Evolutionary conservation across 2,329 filamentous ascomycete genomes (phyloP).

Genomic region (Aspergillus felis): DNA sequence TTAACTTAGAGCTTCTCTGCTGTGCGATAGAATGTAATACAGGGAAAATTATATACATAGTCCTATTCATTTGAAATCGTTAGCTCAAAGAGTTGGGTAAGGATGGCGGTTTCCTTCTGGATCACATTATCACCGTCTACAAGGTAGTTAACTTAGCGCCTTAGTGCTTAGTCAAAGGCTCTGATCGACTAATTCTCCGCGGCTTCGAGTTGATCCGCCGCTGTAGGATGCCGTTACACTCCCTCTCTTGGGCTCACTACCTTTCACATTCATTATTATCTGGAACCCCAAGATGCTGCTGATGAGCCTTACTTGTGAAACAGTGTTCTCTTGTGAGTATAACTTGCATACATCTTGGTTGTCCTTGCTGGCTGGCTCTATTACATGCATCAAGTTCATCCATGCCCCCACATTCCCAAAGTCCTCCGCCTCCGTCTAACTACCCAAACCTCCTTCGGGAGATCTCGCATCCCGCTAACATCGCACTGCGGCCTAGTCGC

Average conservation of each 20-base stretch:
- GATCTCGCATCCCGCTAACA: conserved; percentile 20
- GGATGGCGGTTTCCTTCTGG: not conserved
- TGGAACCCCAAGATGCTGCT: conserved; percentile 18
- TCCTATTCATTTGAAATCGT: not conserved
- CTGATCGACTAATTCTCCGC: conserved; percentile 6
- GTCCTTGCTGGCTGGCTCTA: conserved; percentile 2
- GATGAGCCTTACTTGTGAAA: conserved; percentile 17
- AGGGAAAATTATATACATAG: not conserved
- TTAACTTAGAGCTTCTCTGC: not conserved
- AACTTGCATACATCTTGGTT: not conserved
- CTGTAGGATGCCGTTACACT: conserved; percentile 6
- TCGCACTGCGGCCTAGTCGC: conserved; percentile 23
- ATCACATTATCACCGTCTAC: not conserved
- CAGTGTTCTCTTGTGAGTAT: conserved; percentile 19
- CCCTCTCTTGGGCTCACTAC: conserved; percentile 4
- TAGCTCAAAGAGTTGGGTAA: not conserved
- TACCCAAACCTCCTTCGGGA: conserved; percentile 26
- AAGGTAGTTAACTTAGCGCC: too few relatives aligned
- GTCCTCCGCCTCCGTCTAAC: conserved; percentile 19
- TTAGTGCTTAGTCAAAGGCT: conserved; percentile 16
- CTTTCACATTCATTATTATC: conserved; percentile 5
- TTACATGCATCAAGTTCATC: conserved; percentile 11
- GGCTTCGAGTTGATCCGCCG: conserved; percentile 20
- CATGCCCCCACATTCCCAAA: conserved; percentile 29
- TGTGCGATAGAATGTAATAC: conserved; percentile 5